Evolutionary conservation across 441 rosid species (phyloP).

Genomic region (Cnidoscolus chayamansa): DNA sequence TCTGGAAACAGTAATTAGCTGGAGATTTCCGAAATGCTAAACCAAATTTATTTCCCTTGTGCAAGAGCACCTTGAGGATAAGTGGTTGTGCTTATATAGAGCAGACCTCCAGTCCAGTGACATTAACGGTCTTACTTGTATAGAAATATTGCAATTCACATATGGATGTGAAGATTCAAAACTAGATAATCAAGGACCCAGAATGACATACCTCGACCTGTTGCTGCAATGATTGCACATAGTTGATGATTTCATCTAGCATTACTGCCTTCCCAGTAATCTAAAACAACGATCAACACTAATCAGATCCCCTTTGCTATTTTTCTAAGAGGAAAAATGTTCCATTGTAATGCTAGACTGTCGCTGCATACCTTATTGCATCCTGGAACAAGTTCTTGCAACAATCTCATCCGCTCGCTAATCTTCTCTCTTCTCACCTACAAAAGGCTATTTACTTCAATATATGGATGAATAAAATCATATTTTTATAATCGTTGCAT

Average conservation of each 20-base stretch:
- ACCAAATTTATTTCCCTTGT: background rate
- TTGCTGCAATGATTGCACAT: slow-evolving; percentile 86
- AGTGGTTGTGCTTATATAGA: background rate
- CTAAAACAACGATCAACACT: slow-evolving; percentile 39
- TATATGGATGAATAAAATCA: slow-evolving; percentile 3
- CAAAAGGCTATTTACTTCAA: slow-evolving; percentile 19
- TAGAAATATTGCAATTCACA: background rate
- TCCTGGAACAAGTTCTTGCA: slow-evolving; percentile 91
- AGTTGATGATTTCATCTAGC: slow-evolving; percentile 95
- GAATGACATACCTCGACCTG: slow-evolving; percentile 75
- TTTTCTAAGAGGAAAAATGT: background rate
- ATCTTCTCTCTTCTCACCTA: slow-evolving; percentile 93
- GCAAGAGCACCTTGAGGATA: background rate
- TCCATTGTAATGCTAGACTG: slow-evolving; percentile 8
- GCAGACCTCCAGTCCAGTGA: background rate
- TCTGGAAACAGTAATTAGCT: background rate
- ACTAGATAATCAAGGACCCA: background rate
- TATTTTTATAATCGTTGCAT: background rate
- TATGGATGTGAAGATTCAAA: background rate
- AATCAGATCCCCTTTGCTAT: slow-evolving; percentile 5
- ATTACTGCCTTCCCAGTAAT: slow-evolving; percentile 92
- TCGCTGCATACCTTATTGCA: slow-evolving; percentile 60
- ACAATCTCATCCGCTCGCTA: slow-evolving; percentile 80
- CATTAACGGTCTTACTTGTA: background rate
- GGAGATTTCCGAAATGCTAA: background rate